phyloP scores from a whole-genome alignment of 441 rosid species.

The Corymbia citriodora region DNA sequence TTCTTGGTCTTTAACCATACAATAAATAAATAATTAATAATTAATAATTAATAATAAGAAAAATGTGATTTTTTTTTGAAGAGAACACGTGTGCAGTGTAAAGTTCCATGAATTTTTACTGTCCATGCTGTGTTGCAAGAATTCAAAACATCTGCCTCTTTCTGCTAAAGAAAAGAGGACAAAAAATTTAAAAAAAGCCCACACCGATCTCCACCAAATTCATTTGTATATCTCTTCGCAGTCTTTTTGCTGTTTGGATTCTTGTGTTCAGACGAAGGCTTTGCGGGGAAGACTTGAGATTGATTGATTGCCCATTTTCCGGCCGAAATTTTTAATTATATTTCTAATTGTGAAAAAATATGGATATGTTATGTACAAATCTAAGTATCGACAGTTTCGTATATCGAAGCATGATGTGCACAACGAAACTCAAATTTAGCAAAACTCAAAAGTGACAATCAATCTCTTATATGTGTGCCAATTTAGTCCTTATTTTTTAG shows the following conservation, averaged over 20 bases:
- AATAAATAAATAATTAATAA: not conserved
- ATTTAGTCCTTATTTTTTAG: not conserved
- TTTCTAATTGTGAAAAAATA: not conserved
- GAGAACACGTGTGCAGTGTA: not conserved
- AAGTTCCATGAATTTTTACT: not conserved
- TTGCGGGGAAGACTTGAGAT: not conserved
- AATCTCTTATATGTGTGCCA: not conserved
- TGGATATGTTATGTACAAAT: not conserved
- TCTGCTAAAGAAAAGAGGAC: not conserved
- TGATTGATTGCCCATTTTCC: not conserved
- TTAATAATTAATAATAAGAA: not conserved
- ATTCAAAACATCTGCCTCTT: slow-evolving; percentile 6
- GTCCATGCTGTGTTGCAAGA: slow-evolving; percentile 1
- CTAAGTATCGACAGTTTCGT: not conserved
- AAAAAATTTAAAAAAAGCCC: not conserved
- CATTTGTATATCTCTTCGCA: not conserved
- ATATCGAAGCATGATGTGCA: not conserved
- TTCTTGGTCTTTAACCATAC: not conserved
- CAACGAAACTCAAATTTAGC: not conserved
- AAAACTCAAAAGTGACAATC: not conserved
- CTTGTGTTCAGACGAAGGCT: not conserved
- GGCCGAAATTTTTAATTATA: not conserved
- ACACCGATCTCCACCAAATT: not conserved
- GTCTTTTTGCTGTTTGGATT: not conserved
- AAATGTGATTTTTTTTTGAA: not conserved